Conservation (phyloP, 2,329 filamentous ascomycete genomes). For the Penicillium fuscoglaucum region DNA sequence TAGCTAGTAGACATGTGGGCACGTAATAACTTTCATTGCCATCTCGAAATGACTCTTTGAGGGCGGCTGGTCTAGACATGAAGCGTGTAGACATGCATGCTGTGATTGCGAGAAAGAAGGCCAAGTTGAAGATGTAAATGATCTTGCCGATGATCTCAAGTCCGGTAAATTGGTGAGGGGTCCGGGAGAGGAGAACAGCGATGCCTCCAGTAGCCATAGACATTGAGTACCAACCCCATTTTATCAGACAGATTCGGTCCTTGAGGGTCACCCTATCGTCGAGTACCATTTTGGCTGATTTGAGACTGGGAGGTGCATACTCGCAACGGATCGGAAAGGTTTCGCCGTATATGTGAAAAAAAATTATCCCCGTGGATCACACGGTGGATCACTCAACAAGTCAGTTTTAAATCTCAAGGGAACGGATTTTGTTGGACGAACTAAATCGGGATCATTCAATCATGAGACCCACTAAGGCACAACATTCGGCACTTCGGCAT, state of each 20-base stretch:
- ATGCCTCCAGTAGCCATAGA: slow-evolving; percentile 74
- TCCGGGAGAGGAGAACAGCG: slow-evolving; percentile 58
- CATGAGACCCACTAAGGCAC: not conserved
- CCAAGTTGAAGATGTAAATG: slow-evolving; percentile 65
- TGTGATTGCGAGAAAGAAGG: slow-evolving; percentile 59
- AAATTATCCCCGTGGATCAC: not conserved
- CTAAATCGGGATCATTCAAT: not conserved
- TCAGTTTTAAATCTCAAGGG: not conserved
- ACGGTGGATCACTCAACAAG: not conserved
- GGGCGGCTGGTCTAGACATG: slow-evolving; percentile 51
- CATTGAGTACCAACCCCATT: slow-evolving; percentile 69
- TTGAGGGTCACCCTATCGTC: slow-evolving; percentile 3
- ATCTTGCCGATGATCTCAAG: slow-evolving; percentile 62
- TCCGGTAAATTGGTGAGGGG: slow-evolving; percentile 63
- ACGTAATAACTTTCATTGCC: slow-evolving; percentile 67
- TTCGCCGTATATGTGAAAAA: not conserved
- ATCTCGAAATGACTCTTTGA: slow-evolving; percentile 58
- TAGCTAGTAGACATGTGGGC: slow-evolving; percentile 64
- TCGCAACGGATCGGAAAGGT: not conserved
- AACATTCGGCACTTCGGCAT: not conserved
- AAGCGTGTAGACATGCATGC: slow-evolving; percentile 27
- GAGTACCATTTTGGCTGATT: not conserved
- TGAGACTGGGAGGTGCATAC: not conserved
- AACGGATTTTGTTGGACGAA: not conserved
- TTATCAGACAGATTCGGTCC: slow-evolving; percentile 49